phyloP scores from a whole-genome alignment of 2,329 filamentous ascomycete species.

The Phialophora verrucosa region DNA sequence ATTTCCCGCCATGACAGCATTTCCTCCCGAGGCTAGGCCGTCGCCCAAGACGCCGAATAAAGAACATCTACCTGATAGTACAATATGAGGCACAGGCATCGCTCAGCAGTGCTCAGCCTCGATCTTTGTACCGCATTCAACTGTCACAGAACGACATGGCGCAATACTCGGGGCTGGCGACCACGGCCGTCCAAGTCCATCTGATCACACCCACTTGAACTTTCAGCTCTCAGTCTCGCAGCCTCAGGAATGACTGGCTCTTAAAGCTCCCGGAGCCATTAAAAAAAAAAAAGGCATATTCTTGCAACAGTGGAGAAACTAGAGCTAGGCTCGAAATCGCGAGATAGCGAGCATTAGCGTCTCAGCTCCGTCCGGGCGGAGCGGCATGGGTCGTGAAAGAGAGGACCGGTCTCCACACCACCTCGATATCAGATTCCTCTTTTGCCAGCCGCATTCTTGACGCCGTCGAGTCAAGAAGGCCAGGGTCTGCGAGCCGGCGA shows the following conservation, averaged over 20 bases:
- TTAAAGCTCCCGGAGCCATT: constrained; percentile 3
- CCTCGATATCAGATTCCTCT: neutral
- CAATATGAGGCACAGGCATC: neutral
- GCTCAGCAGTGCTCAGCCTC: neutral
- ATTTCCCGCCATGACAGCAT: neutral
- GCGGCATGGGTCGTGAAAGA: neutral
- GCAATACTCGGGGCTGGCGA: neutral
- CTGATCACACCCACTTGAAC: neutral
- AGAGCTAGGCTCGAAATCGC: neutral
- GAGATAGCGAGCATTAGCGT: constrained; percentile 10
- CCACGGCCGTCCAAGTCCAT: neutral
- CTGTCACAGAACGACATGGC: neutral
- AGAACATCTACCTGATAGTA: neutral
- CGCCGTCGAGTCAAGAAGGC: neutral
- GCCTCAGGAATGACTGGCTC: constrained; percentile 23
- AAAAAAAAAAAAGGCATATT: neutral
- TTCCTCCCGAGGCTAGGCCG: neutral
- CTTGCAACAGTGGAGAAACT: neutral
- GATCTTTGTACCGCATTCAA: neutral
- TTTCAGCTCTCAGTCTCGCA: neutral
- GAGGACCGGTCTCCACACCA: neutral
- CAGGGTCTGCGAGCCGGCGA: neutral
- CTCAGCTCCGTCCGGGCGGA: neutral
- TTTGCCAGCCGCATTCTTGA: neutral
- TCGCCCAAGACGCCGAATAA: neutral